Evolutionary conservation across 1,284 basidiomycete genomes (phyloP).

Genomic region (Puccinia sorghi): DNA sequence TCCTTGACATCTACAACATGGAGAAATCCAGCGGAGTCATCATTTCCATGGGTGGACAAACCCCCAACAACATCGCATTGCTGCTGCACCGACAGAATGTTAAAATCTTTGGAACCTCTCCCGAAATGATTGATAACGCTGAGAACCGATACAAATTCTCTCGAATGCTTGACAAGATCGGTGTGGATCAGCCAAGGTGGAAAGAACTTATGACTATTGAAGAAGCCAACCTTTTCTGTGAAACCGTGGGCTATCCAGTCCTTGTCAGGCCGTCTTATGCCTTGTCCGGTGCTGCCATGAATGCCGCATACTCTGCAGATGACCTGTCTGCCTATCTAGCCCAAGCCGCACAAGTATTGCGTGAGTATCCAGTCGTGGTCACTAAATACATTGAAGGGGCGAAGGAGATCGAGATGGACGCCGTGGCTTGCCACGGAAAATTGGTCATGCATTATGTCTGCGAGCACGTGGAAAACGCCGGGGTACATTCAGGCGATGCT

Average conservation of each 20-base stretch:
- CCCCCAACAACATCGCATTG: slow-evolving; percentile 96
- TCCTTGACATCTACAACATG: slow-evolving; percentile 93
- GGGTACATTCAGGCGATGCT: slow-evolving; percentile 94
- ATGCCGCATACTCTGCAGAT: slow-evolving; percentile 90
- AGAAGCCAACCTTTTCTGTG: slow-evolving; percentile 83
- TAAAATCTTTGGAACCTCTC: slow-evolving; percentile 96
- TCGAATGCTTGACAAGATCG: no score
- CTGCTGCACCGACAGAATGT: slow-evolving; percentile 92
- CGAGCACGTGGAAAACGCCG: slow-evolving; percentile 98
- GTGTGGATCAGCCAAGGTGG: no score
- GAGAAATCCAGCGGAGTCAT: slow-evolving; percentile 89
- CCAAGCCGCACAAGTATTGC: slow-evolving; percentile 95
- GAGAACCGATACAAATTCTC: no score
- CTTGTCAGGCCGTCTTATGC: slow-evolving; percentile 97
- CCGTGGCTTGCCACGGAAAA: no score
- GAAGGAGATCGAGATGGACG: no score
- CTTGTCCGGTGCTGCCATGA: slow-evolving; percentile 97
- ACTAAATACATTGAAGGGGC: slow-evolving; percentile 99
- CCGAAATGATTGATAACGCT: no score
- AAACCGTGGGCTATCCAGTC: slow-evolving; percentile 89
- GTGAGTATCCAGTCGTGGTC: slow-evolving; percentile 97
- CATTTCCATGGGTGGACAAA: slow-evolving; percentile 97
- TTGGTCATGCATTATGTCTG: no score
- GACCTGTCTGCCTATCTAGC: no score
- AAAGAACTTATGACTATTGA: no score